Conservation (phyloP, 805 yeast genomes). For the Candida vaughaniae region DNA sequence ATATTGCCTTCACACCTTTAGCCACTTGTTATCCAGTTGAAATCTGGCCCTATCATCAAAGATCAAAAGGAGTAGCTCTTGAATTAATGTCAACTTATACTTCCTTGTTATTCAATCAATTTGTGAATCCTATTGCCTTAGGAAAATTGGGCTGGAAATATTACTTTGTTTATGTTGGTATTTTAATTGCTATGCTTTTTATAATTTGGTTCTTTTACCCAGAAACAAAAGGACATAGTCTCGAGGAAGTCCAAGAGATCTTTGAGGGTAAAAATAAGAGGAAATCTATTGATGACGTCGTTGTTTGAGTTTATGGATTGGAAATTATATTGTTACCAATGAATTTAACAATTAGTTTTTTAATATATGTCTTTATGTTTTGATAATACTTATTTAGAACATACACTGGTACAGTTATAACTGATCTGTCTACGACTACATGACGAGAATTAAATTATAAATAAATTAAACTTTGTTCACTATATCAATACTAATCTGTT, state of each 20-base stretch:
- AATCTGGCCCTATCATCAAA: slow-evolving; percentile 32
- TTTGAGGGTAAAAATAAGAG: slow-evolving; percentile 25
- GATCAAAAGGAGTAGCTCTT: slow-evolving; percentile 42
- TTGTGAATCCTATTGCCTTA: slow-evolving; percentile 38
- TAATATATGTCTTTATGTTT: too few species aligned
- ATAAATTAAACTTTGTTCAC: too few species aligned
- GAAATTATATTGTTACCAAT: too few species aligned
- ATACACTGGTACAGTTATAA: too few species aligned
- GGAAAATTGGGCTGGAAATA: slow-evolving; percentile 42
- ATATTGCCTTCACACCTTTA: slow-evolving; percentile 42
- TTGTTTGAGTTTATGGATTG: too few species aligned
- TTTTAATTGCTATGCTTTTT: slow-evolving; percentile 26
- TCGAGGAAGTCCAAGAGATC: slow-evolving; percentile 43
- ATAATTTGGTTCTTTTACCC: slow-evolving; percentile 35
- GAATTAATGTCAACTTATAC: slow-evolving; percentile 20
- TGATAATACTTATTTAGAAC: too few species aligned
- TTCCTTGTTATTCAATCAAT: slow-evolving; percentile 24
- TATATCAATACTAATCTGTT: too few species aligned
- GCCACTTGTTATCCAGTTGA: slow-evolving; percentile 48
- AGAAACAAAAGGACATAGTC: slow-evolving; percentile 32
- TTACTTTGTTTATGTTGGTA: slow-evolving; percentile 39
- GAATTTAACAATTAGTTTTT: too few species aligned
- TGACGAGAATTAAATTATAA: too few species aligned
- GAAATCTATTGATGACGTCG: too few species aligned
- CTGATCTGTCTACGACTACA: too few species aligned